Percentiles rank a stretch among this genome's conserved stretches.
These are phyloP conservation scores for Pilatotrama ljubarskyi DNA, from an alignment of 768 basidiomycete genomes.

Conservation along the genomic window DNA sequence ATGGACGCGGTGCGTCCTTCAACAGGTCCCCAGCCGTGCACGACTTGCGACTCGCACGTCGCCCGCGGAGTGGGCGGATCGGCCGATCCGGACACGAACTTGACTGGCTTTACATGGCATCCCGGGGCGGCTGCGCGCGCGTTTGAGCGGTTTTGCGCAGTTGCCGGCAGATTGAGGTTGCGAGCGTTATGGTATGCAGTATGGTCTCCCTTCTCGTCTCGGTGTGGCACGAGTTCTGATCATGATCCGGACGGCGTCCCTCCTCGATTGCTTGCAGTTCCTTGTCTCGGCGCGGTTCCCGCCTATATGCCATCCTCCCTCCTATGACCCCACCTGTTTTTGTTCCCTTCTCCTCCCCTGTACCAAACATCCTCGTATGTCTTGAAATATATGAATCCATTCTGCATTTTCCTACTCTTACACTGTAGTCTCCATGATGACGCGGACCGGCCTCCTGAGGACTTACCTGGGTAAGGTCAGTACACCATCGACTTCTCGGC, in stretches of 20 bases:
- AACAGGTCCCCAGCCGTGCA: background rate
- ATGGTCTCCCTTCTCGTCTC: conserved; percentile 6
- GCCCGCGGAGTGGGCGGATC: background rate
- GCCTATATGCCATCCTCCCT: conserved; percentile 8
- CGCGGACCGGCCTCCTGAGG: background rate
- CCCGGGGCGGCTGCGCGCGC: background rate
- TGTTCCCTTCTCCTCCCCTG: background rate
- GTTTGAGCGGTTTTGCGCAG: background rate
- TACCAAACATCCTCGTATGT: background rate
- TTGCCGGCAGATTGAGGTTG: conserved; percentile 8
- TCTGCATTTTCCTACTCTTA: conserved; percentile 8
- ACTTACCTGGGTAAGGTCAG: background rate
- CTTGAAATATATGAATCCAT: conserved; percentile 7
- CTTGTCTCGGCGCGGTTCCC: conserved; percentile 8
- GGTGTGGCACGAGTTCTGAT: conserved; percentile 15
- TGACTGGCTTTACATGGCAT: conserved; percentile 6
- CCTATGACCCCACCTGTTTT: conserved; percentile 6
- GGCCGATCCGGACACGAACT: conserved; percentile 4
- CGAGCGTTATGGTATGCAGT: conserved; percentile 17
- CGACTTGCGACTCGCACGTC: background rate
- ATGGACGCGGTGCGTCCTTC: conserved; percentile 2
- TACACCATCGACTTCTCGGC: background rate
- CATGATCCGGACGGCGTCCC: background rate
- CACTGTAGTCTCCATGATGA: conserved; percentile 2
- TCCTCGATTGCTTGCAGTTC: conserved; percentile 1